Conservation (phyloP, 192 early-diverging fungal genomes). For the Coemansia sp. region DNA sequence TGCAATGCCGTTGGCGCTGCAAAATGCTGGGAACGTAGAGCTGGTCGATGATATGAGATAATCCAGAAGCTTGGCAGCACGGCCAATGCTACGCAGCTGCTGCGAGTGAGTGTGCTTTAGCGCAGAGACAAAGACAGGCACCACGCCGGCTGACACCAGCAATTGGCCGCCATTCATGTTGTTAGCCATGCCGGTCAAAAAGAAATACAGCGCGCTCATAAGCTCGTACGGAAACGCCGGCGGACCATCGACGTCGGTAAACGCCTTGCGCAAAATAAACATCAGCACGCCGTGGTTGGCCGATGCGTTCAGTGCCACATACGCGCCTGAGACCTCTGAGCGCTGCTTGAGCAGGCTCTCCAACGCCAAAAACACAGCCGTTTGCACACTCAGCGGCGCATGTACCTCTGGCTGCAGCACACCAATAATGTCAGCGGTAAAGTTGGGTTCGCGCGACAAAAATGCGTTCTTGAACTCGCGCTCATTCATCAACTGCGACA, state of each 20-base stretch:
- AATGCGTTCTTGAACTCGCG: conserved; percentile 64
- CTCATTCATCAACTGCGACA: conserved; percentile 62
- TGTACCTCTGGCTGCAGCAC: conserved; percentile 69
- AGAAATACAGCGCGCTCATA: conserved; percentile 78
- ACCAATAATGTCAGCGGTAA: conserved; percentile 76
- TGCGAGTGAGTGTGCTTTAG: conserved; percentile 62
- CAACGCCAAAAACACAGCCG: conserved; percentile 75
- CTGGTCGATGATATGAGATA: conserved; percentile 73
- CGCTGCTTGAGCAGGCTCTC: conserved; percentile 84
- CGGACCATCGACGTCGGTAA: conserved; percentile 54
- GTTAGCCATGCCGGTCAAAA: conserved; percentile 75
- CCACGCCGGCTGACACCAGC: conserved; percentile 88
- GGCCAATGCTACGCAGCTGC: conserved; percentile 66
- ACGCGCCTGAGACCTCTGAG: conserved; percentile 70
- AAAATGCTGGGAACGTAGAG: conserved; percentile 76
- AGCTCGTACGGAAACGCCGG: conserved; percentile 61
- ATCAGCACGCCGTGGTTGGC: conserved; percentile 92
- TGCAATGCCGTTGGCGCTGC: conserved; percentile 77
- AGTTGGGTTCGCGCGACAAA: conserved; percentile 86
- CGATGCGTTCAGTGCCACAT: conserved; percentile 85
- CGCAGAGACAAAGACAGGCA: conserved; percentile 73
- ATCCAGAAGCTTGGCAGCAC: conserved; percentile 78
- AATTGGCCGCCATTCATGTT: conserved; percentile 84
- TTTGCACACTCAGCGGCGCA: conserved; percentile 72
- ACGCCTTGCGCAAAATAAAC: conserved; percentile 74